Percentiles rank a stretch among this genome's conserved stretches.
These are phyloP conservation scores for Cordia subcordata DNA, from an alignment of 257 asterid genomes.

Conservation along the genomic window DNA sequence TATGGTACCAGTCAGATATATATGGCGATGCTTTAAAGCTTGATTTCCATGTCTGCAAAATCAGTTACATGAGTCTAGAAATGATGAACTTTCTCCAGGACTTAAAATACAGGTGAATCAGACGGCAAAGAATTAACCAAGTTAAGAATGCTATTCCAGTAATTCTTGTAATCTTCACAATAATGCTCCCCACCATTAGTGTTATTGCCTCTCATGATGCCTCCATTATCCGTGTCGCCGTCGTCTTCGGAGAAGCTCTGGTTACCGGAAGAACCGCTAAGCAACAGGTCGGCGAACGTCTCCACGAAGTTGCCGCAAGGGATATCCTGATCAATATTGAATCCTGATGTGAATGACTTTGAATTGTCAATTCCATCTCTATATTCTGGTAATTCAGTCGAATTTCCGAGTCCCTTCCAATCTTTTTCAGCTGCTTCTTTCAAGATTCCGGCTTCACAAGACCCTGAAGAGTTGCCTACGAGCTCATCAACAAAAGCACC, in stretches of 20 bases:
- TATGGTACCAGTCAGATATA: too few species aligned
- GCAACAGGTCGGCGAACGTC: conserved; percentile 68
- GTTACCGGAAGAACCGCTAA: conserved; percentile 34
- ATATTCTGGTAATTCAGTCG: conserved; percentile 30
- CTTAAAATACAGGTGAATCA: conserved; percentile 42
- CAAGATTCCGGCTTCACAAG: conserved; percentile 32
- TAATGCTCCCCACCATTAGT: conserved; percentile 31
- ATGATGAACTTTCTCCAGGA: too few species aligned
- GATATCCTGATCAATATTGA: conserved; percentile 31
- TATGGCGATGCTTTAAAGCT: too few species aligned
- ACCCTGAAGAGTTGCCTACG: conserved; percentile 26
- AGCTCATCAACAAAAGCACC: conserved; percentile 45
- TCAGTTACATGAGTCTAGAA: too few species aligned
- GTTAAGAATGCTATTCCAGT: conserved; percentile 79
- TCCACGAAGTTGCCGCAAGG: conserved; percentile 51
- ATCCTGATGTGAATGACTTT: conserved; percentile 24
- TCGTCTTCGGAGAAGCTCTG: conserved; percentile 41
- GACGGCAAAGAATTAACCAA: conserved; percentile 68
- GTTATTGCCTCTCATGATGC: conserved; percentile 14
- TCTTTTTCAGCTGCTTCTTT: conserved; percentile 52
- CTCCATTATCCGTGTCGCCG: conserved; percentile 47
- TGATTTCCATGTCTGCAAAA: too few species aligned
- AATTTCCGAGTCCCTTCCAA: conserved; percentile 42
- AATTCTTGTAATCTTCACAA: conserved; percentile 66
- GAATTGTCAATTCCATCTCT: conserved; percentile 24